Evolutionary conservation across 176 grass and related monocot genomes (phyloP).

Genomic region (Musa beccarii): DNA sequence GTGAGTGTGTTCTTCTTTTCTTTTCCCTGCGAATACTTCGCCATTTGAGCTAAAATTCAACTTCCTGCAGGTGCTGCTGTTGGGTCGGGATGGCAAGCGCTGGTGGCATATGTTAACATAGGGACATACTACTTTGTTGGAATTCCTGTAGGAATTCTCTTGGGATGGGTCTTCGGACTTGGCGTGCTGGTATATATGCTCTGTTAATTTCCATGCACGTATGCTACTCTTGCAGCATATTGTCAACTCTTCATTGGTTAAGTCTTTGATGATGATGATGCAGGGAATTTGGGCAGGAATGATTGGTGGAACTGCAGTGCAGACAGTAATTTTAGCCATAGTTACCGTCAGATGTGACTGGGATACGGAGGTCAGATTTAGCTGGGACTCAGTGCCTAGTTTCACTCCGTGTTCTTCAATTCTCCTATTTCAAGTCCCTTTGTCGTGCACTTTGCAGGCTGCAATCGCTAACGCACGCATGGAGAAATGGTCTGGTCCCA

Average conservation of each 20-base stretch:
- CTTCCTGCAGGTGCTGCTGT: constrained; percentile 53
- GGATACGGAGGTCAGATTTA: constrained; percentile 49
- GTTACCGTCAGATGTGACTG: constrained; percentile 12
- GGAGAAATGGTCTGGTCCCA: constrained; percentile 24
- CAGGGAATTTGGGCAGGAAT: constrained; percentile 20
- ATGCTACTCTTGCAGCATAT: neutral
- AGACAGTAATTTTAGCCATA: constrained; percentile 53
- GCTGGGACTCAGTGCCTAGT: neutral
- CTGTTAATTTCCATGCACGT: neutral
- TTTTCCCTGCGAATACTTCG: no score
- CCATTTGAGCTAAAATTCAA: no score
- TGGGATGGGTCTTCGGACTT: constrained; percentile 72
- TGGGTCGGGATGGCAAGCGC: constrained; percentile 77
- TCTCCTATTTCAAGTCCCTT: neutral
- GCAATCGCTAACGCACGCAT: constrained; percentile 48
- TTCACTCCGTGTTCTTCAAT: neutral
- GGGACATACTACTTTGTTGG: constrained; percentile 71
- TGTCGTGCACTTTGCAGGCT: constrained; percentile 32
- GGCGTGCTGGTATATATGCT: constrained; percentile 51
- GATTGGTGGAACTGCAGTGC: constrained; percentile 81
- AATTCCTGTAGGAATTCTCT: constrained; percentile 59
- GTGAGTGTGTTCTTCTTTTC: constrained; percentile 9
- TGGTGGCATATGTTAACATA: constrained; percentile 8
- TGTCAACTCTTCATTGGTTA: constrained; percentile 9
- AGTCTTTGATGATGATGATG: constrained; percentile 8